phyloP scores from a whole-genome alignment of 2,329 filamentous ascomycete genomes.

The Cladosporium oxysporum region DNA sequence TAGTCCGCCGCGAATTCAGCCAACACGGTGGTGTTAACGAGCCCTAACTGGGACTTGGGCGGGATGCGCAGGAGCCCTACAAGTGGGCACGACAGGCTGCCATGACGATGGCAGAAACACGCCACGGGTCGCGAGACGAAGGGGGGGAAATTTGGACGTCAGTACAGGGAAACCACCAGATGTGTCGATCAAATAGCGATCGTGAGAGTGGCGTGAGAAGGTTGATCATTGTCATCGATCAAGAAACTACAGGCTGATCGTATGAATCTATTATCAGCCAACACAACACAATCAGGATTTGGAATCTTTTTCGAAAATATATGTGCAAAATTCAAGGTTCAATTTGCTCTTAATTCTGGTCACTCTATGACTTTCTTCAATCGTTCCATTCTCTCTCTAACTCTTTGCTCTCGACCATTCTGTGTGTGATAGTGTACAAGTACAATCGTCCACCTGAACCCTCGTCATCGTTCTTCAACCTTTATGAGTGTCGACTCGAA shows the following conservation, averaged over 20 bases:
- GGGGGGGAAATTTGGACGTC: neutral
- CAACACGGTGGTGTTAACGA: no score
- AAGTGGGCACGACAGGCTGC: neutral
- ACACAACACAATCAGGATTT: neutral
- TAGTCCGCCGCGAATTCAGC: neutral
- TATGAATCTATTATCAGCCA: neutral
- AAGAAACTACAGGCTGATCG: neutral
- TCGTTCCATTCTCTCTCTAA: neutral
- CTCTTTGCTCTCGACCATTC: neutral
- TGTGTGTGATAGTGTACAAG: neutral
- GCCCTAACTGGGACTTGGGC: no score
- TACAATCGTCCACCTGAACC: neutral
- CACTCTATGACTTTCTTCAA: neutral
- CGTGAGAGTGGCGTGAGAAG: neutral
- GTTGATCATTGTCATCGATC: neutral
- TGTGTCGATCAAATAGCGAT: neutral
- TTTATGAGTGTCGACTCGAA: neutral
- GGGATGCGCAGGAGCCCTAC: neutral
- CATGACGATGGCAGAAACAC: neutral
- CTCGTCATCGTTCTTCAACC: neutral
- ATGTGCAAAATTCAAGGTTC: neutral
- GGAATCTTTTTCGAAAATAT: neutral
- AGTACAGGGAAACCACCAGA: neutral
- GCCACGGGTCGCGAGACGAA: neutral
- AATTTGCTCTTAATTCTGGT: neutral